Evolutionary conservation across 495 filamentous ascomycete species (phyloP).

Genomic region (Pyrenopolyporus hunteri): DNA sequence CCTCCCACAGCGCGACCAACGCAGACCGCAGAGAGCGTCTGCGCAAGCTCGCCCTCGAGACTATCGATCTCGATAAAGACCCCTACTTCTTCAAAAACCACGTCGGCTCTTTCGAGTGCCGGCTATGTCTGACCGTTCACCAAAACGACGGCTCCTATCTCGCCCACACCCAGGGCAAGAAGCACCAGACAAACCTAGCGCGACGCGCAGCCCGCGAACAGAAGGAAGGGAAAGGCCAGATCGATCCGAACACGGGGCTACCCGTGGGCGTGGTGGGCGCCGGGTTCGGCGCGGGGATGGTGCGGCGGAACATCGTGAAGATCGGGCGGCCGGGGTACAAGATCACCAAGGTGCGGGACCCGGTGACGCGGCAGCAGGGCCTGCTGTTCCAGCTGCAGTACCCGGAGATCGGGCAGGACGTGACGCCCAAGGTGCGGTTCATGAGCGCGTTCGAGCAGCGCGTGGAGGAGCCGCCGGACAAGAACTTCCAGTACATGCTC

Average conservation of each 20-base stretch:
- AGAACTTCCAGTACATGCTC: slow-evolving; percentile 90
- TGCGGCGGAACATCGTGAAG: slow-evolving; percentile 91
- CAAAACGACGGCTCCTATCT: slow-evolving; percentile 99
- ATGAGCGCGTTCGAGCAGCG: slow-evolving; percentile 98
- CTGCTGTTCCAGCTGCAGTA: slow-evolving; percentile 95
- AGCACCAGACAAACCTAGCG: slow-evolving; percentile 99
- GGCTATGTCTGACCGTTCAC: slow-evolving; percentile 97
- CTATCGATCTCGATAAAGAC: slow-evolving; percentile 99
- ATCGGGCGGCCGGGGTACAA: slow-evolving; percentile 97
- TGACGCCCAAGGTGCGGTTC: slow-evolving; percentile 84
- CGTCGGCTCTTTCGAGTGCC: slow-evolving; percentile 96
- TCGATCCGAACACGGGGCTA: slow-evolving; percentile 76
- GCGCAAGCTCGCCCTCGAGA: slow-evolving; percentile 96
- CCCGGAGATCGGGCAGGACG: slow-evolving; percentile 81
- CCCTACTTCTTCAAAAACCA: slow-evolving; percentile 99
- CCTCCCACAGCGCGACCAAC: slow-evolving; percentile 90
- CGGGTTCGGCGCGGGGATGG: slow-evolving; percentile 62
- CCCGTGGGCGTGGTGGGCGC: slow-evolving; percentile 77
- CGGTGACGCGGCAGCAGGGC: slow-evolving; percentile 85
- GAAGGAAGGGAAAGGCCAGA: slow-evolving; percentile 77
- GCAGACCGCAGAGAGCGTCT: slow-evolving; percentile 96
- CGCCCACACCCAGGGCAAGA: slow-evolving; percentile 96
- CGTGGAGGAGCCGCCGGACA: slow-evolving; percentile 92
- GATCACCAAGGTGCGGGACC: slow-evolving; percentile 94
- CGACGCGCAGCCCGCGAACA: slow-evolving; percentile 92